Conservation (phyloP, 1,284 basidiomycete genomes). For the Hemileia vastatrix region DNA sequence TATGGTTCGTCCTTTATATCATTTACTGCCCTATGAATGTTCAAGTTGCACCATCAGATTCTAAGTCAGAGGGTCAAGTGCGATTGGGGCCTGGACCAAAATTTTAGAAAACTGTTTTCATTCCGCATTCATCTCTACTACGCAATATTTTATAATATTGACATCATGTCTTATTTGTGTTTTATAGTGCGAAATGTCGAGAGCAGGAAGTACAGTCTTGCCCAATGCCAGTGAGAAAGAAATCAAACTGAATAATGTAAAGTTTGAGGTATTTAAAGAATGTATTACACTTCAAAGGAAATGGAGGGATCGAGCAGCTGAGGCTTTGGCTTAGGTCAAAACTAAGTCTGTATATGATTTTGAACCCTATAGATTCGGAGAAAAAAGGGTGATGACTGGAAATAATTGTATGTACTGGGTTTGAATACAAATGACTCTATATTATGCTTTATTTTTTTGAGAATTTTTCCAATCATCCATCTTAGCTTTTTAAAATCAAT, state of each 20-base stretch:
- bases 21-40: background rate
- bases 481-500: too few species aligned
- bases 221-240: conserved; percentile 58
- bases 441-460: too few species aligned
- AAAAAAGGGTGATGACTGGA: too few species aligned
- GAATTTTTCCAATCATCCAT: too few species aligned
- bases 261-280: conserved; percentile 89
- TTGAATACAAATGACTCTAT: too few species aligned
- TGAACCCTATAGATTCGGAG: too few species aligned
- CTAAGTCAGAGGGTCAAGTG: too few species aligned
- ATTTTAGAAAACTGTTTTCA: background rate
- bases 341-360: too few species aligned
- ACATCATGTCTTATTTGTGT: background rate
- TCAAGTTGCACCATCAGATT: background rate
- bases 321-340: conserved; percentile 28
- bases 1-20: conserved; percentile 56
- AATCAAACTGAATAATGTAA: conserved; percentile 69
- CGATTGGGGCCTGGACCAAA: too few species aligned
- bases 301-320: conserved; percentile 51
- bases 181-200: conserved; percentile 75
- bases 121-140: background rate
- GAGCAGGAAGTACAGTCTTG: conserved; percentile 63
- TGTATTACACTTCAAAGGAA: conserved; percentile 73
- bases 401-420: too few species aligned
- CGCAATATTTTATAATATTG: conserved; percentile 2